Evolutionary conservation across 139 green algal species (phyloP), one percentile per base, ranked within the genome.

Genomic region (Desmodesmus armatus): DNA sequence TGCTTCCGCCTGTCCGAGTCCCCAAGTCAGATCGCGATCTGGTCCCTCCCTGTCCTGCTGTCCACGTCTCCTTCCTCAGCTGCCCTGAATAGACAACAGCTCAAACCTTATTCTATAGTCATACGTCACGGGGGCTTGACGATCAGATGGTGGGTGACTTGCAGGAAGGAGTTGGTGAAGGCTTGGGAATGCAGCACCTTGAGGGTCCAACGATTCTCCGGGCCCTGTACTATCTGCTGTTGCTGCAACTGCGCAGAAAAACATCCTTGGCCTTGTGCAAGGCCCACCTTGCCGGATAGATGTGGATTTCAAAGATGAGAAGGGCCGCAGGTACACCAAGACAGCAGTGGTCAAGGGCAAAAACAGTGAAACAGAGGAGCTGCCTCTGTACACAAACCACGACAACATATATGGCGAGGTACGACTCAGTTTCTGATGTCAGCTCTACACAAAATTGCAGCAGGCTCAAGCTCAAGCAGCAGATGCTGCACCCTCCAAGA

Each of bases 381-480:
- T 97, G 78, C 95, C 95, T 5, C 82, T 98, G 39, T 98, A 90
- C 79, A 90, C 85, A 5, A 94, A 92, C 55, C 94, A 95, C 53
- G 94, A 97, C 66, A 92, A 82, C 33, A 80, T 98, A 5, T 37
- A 73, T 17, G 95, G 95, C 5, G 93, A 96, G 88, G 94, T 97
- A 78, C n/a, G 86, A 13, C 37, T 4, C 15, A 11, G 3, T 49
- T 51, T 5, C 11, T 27, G n/a, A n/a, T n/a, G n/a, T n/a, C n/a
- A n/a, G n/a, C n/a, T n/a, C n/a, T n/a, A n/a, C n/a, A n/a, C n/a
- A n/a, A n/a, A n/a, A n/a, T n/a, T n/a, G n/a, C n/a, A n/a, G n/a
- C n/a, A n/a, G n/a, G n/a, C n/a, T n/a, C n/a, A n/a, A n/a, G n/a
- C n/a, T 17, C 15, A 62, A 62, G 15, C 15, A 13, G 17, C 51